A percentile compares a stretch with the other conserved stretches of the same genome.
phyloP scores from a whole-genome alignment of 352 stramenopile genomes.

The Globisporangium solare region DNA sequence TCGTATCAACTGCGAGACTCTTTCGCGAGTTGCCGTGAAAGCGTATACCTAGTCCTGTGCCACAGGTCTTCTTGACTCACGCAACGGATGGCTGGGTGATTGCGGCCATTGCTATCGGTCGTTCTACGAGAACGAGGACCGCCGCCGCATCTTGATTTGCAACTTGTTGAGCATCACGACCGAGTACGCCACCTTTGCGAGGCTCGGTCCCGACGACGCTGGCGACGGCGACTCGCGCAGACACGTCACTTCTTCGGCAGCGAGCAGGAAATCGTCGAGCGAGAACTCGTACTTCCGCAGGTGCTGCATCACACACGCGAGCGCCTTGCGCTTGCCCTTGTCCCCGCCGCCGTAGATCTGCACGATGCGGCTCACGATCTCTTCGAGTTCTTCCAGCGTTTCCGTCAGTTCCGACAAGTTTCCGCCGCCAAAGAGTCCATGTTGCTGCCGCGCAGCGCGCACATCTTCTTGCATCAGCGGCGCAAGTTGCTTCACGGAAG shows the following conservation, averaged over 20 bases:
- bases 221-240: slow-evolving; percentile 8
- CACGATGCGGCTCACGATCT: slow-evolving; percentile 47
- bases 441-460: slow-evolving; percentile 26
- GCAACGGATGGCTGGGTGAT: no score
- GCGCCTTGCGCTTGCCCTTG: slow-evolving; percentile 66
- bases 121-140: slow-evolving; percentile 42
- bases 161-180: slow-evolving; percentile 40
- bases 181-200: slow-evolving; percentile 10
- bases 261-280: slow-evolving; percentile 60
- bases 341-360: slow-evolving; percentile 64
- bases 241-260: slow-evolving; percentile 46
- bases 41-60: no score
- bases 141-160: slow-evolving; percentile 50
- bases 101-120: no score
- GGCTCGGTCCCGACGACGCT: neutral
- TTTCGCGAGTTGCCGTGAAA: no score
- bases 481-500: slow-evolving; percentile 23
- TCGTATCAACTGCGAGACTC: no score
- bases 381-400: slow-evolving; percentile 53
- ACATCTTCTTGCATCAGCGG: slow-evolving; percentile 41
- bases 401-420: slow-evolving; percentile 35
- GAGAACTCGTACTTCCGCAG: slow-evolving; percentile 84
- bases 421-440: slow-evolving; percentile 17
- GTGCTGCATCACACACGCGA: slow-evolving; percentile 70
- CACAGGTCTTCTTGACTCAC: no score